Evolutionary conservation across 345 rosid species (phyloP), one percentile per base, ranked within the genome.

Genomic region (Populus deltoides): DNA sequence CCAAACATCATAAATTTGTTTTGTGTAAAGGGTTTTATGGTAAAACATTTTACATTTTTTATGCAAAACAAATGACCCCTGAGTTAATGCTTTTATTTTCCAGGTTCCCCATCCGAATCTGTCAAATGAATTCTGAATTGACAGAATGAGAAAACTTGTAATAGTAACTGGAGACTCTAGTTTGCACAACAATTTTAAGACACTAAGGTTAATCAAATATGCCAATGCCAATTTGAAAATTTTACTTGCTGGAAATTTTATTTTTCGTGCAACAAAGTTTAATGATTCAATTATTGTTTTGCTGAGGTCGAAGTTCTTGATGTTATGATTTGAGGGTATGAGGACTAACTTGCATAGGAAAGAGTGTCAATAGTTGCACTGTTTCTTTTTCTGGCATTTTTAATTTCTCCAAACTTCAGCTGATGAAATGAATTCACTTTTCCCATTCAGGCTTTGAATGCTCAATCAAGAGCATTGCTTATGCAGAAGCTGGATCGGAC

Each of bases 401-500:
- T 0, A 38, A 33, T 51, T 29, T 31, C 38, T 25, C 71, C 45
- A 70, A 3, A 24, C 66, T 36, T 8, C 67, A 25, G 25, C 71
- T 85, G 77, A 43, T 59, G 24, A 53, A 17, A 74, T 43, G 35
- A 66, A 41, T 29, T 6, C 22, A 47, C 22, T 20, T 78, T 16
- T 29, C 49, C 72, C 74, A 29, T 75, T 78, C 89, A 93, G 98
- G 81, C 95, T 72, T 83, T 94, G 82, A 94, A 92, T 89, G 97
- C 98, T 71, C 97, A 93, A 61, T 89, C 97, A 68, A 92, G 98
- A 86, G 97, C 92, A 73, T 38, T 84, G 83, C 92, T 94, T 31
- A 94, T 94, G 98, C 87, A 77, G 86, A 94, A 90, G 82, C 88
- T 94, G 87, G 98, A 94, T 84, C 98, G 97, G 66, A 86, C 57